Base-by-base conservation (phyloP, 2,329 filamentous ascomycete species). In the Colletotrichum sp. region DNA sequence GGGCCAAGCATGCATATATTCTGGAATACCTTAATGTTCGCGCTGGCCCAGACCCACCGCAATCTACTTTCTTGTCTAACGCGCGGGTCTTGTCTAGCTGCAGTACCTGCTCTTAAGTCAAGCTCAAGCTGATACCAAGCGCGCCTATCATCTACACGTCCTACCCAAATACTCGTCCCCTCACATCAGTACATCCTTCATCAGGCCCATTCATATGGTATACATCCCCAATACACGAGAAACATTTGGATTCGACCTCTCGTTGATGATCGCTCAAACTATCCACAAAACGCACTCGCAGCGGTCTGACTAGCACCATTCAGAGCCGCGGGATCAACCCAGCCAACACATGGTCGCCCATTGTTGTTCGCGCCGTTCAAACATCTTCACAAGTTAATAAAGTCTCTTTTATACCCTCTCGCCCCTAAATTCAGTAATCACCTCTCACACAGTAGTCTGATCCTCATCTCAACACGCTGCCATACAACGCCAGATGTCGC, bases 241-340 rank as follows among this genome's bases (percentile, higher is more conserved):
- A 0, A 25, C 43, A 48, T 5, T 5, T 52, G 4, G n/a, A 25
- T 3, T 22, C 12, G n/a, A 0, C 10, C 6, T 2, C 43, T 8
- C 2, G 3, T 13, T 52, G n/a, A 22, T 48, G 43, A 8, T 22
- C 3, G 3, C 43, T 22, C n/a, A 13, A 2, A 22, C n/a, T 22
- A 52, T 18, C 36, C 36, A 0, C n/a, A 1, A 22, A 13, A 13
- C 2, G 43, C 22, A 5, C 10, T 22, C 6, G 6, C 6, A 48
- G 43, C 43, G n/a, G 13, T n/a, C 39, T 43, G 39, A n/a, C 0
- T 6, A 10, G 18, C 39, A 3, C 8, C 18, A 43, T 6, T 4
- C 1, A 43, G 36, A 5, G 15, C 4, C 0, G 4, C 2, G 36
- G 36, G 36, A 39, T 39, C 36, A 39, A 39, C 0, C 36, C 15